These are phyloP conservation scores for Bruguiera parviflora DNA, from an alignment of 345 rosid genomes.

Conservation along the genomic window DNA sequence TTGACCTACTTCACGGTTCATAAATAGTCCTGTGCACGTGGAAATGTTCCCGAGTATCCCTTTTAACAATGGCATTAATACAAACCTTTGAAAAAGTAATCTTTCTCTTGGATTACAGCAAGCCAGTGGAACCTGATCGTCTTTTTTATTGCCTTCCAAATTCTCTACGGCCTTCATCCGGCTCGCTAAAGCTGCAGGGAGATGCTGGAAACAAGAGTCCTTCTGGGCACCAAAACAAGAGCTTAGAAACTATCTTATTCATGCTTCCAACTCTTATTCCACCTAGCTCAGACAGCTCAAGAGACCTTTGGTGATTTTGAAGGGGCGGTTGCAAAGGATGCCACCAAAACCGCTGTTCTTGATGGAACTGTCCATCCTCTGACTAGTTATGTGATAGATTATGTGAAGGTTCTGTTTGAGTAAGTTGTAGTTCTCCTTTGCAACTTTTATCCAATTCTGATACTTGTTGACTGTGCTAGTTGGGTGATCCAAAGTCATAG, in stretches of 20 bases:
- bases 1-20: too few species aligned
- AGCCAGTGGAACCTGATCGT: conserved; percentile 90
- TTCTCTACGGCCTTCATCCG: conserved; percentile 62
- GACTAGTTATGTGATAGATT: conserved; percentile 95
- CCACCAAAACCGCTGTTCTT: conserved; percentile 89
- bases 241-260: conserved; percentile 54
- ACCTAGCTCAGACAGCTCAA: conserved; percentile 80
- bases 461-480: neutral
- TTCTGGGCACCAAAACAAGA: conserved; percentile 49
- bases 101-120: conserved; percentile 43
- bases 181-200: conserved; percentile 36
- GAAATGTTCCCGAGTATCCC: too few species aligned
- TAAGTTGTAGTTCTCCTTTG: conserved; percentile 36
- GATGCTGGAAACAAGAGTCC: conserved; percentile 40
- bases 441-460: neutral
- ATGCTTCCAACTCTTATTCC: conserved; percentile 82
- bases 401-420: conserved; percentile 94
- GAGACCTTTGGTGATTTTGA: conserved; percentile 95
- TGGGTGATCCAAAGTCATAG: neutral
- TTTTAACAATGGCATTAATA: neutral
- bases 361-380: conserved; percentile 99
- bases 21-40: too few species aligned
- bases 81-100: neutral
- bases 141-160: conserved; percentile 83
- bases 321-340: conserved; percentile 96